A percentile compares a stretch with the other conserved stretches of the same genome.
Conservation (phyloP, 192 early-diverging fungal species). For the Coemansia sp. region DNA sequence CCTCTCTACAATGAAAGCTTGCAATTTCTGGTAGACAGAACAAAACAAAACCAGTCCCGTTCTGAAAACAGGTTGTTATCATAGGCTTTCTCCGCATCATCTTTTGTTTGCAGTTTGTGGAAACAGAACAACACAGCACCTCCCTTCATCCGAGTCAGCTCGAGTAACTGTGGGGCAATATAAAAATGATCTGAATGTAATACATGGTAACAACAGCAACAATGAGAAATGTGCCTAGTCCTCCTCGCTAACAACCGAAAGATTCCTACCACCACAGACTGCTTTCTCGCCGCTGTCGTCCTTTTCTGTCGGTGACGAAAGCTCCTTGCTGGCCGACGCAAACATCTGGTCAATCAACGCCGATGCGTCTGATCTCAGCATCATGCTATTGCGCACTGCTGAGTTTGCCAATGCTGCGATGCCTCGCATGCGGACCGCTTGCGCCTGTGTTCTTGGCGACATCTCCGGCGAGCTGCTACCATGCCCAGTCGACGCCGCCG, state of each 20-base stretch:
- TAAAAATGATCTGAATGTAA: too few species aligned
- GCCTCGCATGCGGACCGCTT: slow-evolving; percentile 22
- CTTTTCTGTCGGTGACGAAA: slow-evolving; percentile 6
- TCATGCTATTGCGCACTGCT: slow-evolving; percentile 45
- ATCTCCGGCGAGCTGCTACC: slow-evolving; percentile 16
- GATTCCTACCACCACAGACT: neutral
- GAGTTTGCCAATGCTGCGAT: neutral
- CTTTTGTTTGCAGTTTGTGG: too few species aligned
- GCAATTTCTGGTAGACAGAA: too few species aligned
- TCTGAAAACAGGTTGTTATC: too few species aligned
- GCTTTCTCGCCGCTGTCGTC: neutral
- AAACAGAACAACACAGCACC: too few species aligned
- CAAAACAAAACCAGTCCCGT: too few species aligned
- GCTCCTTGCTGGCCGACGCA: slow-evolving; percentile 52
- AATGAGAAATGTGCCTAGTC: slow-evolving; percentile 15
- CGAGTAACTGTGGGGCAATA: neutral
- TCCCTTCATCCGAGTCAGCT: too few species aligned
- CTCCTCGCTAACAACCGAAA: slow-evolving; percentile 47
- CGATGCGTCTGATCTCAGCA: slow-evolving; percentile 44
- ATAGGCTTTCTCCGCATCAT: too few species aligned
- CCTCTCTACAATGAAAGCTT: too few species aligned
- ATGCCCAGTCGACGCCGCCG: slow-evolving; percentile 24
- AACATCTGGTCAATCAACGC: slow-evolving; percentile 56
- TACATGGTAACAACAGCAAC: too few species aligned
- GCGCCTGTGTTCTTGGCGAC: slow-evolving; percentile 35